A percentile compares a stretch with the other conserved stretches of the same genome.
phyloP scores from a whole-genome alignment of 257 asterid species.

The Salvia miltiorrhiza region DNA sequence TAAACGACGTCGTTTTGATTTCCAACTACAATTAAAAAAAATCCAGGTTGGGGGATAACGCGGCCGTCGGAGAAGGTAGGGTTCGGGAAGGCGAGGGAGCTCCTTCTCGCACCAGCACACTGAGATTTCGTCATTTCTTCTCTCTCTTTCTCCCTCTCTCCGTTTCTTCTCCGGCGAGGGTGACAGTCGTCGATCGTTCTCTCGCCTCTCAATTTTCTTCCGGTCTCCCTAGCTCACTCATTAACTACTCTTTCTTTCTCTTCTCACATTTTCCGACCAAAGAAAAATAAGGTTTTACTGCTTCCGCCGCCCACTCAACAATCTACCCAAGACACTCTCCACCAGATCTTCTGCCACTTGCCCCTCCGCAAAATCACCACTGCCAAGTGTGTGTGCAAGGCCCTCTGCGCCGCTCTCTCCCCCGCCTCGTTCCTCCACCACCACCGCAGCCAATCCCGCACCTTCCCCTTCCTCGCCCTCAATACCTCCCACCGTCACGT shows the following conservation, averaged over 20 bases:
- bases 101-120: too few species aligned
- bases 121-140: too few species aligned
- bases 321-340: constrained; percentile 79
- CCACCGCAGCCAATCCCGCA: constrained; percentile 49
- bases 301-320: constrained; percentile 32
- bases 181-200: too few species aligned
- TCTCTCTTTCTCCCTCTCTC: too few species aligned
- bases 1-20: too few species aligned
- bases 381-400: constrained; percentile 67
- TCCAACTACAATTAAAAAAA: too few species aligned
- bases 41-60: too few species aligned
- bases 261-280: constrained; percentile 8
- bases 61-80: too few species aligned
- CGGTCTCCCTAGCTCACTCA: too few species aligned
- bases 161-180: too few species aligned
- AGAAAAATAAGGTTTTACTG: constrained; percentile 1
- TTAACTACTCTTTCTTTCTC: neutral
- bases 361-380: constrained; percentile 71
- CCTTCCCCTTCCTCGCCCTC: constrained; percentile 65
- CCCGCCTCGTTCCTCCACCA: constrained; percentile 70
- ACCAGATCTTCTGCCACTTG: constrained; percentile 74
- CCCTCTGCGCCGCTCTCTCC: constrained; percentile 54
- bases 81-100: too few species aligned
- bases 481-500: constrained; percentile 64
- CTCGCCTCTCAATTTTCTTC: too few species aligned